Conservation (phyloP, 2,329 filamentous ascomycete species). For the Aspergillus glaucus region DNA sequence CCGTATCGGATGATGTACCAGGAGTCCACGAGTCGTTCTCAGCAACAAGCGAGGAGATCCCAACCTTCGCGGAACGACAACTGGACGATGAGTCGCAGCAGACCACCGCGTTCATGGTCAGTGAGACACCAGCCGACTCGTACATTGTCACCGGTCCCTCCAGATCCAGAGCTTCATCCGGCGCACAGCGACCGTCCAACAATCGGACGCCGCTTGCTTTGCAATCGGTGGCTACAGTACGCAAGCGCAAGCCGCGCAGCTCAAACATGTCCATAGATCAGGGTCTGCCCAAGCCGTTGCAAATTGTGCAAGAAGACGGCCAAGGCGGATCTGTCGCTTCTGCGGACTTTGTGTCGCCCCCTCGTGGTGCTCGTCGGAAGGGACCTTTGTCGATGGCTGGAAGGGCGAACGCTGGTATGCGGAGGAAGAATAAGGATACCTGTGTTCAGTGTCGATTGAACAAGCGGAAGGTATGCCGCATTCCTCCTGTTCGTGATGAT, state of each 20-base stretch:
- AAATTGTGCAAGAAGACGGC: constrained; percentile 41
- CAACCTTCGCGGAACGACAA: constrained; percentile 23
- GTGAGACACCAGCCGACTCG: constrained; percentile 25
- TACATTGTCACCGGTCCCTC: not conserved
- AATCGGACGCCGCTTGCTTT: constrained; percentile 33
- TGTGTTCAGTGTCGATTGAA: constrained; percentile 40
- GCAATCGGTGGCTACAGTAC: constrained; percentile 32
- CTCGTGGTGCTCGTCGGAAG: constrained; percentile 38
- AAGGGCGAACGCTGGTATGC: constrained; percentile 35
- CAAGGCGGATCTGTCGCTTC: constrained; percentile 37
- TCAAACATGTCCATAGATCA: constrained; percentile 23
- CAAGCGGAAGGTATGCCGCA: constrained; percentile 36
- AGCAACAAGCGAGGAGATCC: constrained; percentile 23
- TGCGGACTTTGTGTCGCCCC: constrained; percentile 36
- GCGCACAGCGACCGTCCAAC: constrained; percentile 27
- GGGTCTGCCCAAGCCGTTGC: constrained; percentile 26
- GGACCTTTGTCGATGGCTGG: constrained; percentile 35
- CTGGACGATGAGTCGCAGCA: constrained; percentile 28
- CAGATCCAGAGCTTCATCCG: constrained; percentile 27
- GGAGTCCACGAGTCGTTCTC: constrained; percentile 30
- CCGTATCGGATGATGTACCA: constrained; percentile 30
- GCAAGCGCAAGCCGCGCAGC: constrained; percentile 30
- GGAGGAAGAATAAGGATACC: constrained; percentile 40
- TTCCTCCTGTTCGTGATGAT: not conserved
- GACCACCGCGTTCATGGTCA: constrained; percentile 31